Conservation (phyloP, 345 rosid genomes). For the Conringia planisiliqua region DNA sequence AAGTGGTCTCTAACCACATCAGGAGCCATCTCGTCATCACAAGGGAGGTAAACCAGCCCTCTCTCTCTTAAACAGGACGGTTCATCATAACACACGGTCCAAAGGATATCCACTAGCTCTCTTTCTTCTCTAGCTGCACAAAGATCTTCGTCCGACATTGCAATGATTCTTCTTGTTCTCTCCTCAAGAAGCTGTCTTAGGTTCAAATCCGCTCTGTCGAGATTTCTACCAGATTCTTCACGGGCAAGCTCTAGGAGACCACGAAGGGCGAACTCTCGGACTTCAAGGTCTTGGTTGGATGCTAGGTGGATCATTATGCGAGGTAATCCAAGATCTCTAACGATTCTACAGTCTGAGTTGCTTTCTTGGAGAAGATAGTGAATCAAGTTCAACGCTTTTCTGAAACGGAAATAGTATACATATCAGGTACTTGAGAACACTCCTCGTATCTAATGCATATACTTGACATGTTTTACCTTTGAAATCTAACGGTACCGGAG, state of each 20-base stretch:
- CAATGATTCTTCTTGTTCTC: conserved; percentile 50
- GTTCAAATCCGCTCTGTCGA: conserved; percentile 52
- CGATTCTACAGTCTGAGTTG: conserved; percentile 58
- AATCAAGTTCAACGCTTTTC: conserved; percentile 88
- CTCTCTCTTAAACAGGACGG: conserved; percentile 64
- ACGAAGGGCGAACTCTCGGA: conserved; percentile 80
- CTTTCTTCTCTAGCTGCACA: conserved; percentile 81
- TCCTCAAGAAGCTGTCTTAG: conserved; percentile 71
- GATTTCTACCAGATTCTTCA: conserved; percentile 42
- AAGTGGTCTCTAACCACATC: conserved; percentile 74
- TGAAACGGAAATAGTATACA: conserved; percentile 32
- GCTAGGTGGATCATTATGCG: conserved; percentile 83
- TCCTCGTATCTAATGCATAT: neutral
- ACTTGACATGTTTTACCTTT: conserved; percentile 48
- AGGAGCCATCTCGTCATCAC: conserved; percentile 65
- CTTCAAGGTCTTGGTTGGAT: conserved; percentile 62
- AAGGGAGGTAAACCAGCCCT: conserved; percentile 74
- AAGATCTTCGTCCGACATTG: conserved; percentile 75
- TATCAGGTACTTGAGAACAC: neutral
- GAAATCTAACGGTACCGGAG: conserved; percentile 65
- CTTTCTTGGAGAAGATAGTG: conserved; percentile 82
- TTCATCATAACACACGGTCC: conserved; percentile 66
- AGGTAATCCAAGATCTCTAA: conserved; percentile 67
- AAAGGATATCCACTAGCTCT: conserved; percentile 72
- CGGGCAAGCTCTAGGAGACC: conserved; percentile 65